phyloP scores from a whole-genome alignment of 192 early-diverging fungal species.

The Thoreauomyces humboldtii region DNA sequence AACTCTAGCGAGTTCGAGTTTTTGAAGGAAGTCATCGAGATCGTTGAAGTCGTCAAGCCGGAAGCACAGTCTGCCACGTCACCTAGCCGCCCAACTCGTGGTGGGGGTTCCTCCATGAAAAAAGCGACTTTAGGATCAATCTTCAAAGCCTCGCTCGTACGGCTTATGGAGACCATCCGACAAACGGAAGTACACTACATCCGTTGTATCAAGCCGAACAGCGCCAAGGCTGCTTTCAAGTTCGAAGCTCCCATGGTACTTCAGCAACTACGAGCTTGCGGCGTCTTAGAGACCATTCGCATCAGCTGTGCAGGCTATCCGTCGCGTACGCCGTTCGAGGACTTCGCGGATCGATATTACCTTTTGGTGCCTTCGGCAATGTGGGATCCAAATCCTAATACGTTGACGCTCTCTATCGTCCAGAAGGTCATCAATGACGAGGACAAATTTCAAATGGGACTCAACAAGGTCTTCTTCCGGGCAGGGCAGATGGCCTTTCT shows the following conservation, averaged over 20 bases:
- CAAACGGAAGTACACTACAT: conserved; percentile 94
- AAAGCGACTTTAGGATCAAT: conserved; percentile 95
- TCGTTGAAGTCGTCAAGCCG: conserved; percentile 31
- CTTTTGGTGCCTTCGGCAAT: conserved; percentile 47
- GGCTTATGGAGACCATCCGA: conserved; percentile 93
- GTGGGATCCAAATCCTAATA: conserved; percentile 55
- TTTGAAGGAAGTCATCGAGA: conserved; percentile 73
- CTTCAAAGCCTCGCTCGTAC: conserved; percentile 90
- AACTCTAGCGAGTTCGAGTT: conserved; percentile 76
- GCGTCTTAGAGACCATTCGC: conserved; percentile 98
- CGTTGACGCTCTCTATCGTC: conserved; percentile 50
- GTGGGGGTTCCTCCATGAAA: conserved; percentile 49
- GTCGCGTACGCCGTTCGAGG: conserved; percentile 78
- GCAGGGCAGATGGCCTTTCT: conserved; percentile 86
- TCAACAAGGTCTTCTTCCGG: conserved; percentile 98
- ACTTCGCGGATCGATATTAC: conserved; percentile 86
- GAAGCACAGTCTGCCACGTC: conserved; percentile 8
- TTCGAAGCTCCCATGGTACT: conserved; percentile 96
- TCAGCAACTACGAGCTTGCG: conserved; percentile 92
- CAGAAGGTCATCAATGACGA: conserved; percentile 66
- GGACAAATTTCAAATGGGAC: conserved; percentile 91
- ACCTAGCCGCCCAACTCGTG: conserved; percentile 29
- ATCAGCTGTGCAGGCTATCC: conserved; percentile 99
- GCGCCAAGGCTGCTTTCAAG: conserved; percentile 84
- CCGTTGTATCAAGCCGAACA: conserved; percentile 99